Percentiles rank a stretch among this genome's conserved stretches.
Evolutionary conservation across 148 eudicot genomes (phyloP).

Genomic region (Selenicereus undatus): DNA sequence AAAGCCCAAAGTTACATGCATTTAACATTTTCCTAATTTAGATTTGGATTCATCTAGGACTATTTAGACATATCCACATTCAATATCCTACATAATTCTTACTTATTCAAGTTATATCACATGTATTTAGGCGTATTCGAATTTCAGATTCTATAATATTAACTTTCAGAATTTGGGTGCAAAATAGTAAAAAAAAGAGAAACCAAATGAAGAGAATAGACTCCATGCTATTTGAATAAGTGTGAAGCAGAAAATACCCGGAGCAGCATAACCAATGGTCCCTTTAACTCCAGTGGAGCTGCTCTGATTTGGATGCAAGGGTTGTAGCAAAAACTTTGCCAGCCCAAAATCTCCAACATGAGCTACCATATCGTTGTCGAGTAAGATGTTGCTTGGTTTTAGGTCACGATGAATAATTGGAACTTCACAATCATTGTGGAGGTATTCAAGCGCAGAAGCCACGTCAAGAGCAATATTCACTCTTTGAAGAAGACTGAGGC

Average conservation of each 20-base stretch:
- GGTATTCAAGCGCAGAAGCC: conserved; percentile 37
- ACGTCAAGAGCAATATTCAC: conserved; percentile 30
- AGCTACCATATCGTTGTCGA: conserved; percentile 33
- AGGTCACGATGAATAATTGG: conserved; percentile 28
- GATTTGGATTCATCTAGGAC: no score
- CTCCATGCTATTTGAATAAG: no score
- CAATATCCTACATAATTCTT: no score
- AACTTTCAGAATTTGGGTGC: no score
- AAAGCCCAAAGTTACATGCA: no score
- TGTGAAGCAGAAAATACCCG: conserved; percentile 21
- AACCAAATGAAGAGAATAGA: neutral
- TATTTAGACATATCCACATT: neutral
- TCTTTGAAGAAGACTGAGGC: conserved; percentile 21
- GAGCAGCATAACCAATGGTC: conserved; percentile 36
- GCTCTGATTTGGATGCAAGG: conserved; percentile 10
- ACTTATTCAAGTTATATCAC: no score
- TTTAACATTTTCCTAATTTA: no score
- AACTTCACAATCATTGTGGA: conserved; percentile 29
- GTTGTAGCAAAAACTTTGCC: conserved; percentile 22
- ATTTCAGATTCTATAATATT: neutral
- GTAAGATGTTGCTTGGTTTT: conserved; percentile 36
- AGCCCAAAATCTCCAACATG: conserved; percentile 39
- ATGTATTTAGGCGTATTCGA: no score
- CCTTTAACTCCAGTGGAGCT: conserved; percentile 31
- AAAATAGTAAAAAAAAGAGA: no score